A percentile compares a stretch with the other conserved stretches of the same genome.
These are phyloP conservation scores for Madurella mycetomatis DNA, from an alignment of 2,329 filamentous ascomycete genomes.

Conservation along the genomic window DNA sequence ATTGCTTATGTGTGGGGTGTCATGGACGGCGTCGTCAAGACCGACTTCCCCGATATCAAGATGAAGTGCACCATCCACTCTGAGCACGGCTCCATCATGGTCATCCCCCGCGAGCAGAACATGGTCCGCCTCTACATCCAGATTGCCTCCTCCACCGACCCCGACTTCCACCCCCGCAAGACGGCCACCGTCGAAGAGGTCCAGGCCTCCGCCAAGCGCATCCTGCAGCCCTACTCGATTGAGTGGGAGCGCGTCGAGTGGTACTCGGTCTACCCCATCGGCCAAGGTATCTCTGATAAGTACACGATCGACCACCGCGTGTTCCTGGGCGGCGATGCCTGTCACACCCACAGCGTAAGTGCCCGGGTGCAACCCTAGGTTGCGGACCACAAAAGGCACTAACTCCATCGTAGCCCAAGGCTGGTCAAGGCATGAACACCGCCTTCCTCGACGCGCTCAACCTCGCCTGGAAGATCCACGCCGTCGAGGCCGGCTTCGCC, in stretches of 20 bases:
- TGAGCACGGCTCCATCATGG: constrained; percentile 69
- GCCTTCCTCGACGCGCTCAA: constrained; percentile 80
- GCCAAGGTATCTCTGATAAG: constrained; percentile 65
- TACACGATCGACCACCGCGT: constrained; percentile 66
- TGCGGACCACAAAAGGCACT: constrained; percentile 17
- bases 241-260: constrained; percentile 65
- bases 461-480: constrained; percentile 92
- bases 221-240: constrained; percentile 62
- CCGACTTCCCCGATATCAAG: constrained; percentile 74
- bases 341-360: constrained; percentile 69
- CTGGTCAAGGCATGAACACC: constrained; percentile 76
- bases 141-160: constrained; percentile 56
- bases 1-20: constrained; percentile 72
- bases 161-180: constrained; percentile 58
- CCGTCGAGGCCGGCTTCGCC: constrained; percentile 79
- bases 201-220: constrained; percentile 60
- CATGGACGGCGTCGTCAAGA: constrained; percentile 68
- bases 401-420: constrained; percentile 62
- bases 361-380: constrained; percentile 23
- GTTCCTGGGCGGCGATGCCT: constrained; percentile 73
- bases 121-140: constrained; percentile 70
- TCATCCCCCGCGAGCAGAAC: constrained; percentile 67
- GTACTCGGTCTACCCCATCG: constrained; percentile 74
- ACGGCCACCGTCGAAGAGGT: constrained; percentile 61
- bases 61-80: constrained; percentile 77